These are phyloP conservation scores for Abelmoschus esculentus DNA, from an alignment of 345 rosid species.

Conservation along the genomic window DNA sequence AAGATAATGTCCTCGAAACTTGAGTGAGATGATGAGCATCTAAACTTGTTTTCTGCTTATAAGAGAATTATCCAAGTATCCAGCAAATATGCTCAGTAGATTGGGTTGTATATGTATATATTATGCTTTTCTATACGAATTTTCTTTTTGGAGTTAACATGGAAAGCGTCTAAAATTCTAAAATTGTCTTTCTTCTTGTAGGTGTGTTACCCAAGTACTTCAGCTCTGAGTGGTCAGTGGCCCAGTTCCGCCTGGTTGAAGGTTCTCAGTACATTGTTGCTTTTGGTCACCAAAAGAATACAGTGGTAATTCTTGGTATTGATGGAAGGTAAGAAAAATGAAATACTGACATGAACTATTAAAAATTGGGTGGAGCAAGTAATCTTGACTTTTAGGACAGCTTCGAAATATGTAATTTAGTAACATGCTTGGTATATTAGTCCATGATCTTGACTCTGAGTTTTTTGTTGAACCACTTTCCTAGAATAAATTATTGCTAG, in stretches of 20 bases:
- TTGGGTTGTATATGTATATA: neutral
- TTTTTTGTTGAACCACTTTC: too few species aligned
- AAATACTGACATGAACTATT: neutral
- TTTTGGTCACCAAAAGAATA: slow-evolving; percentile 86
- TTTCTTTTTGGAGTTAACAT: neutral
- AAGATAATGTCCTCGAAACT: neutral
- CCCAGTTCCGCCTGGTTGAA: slow-evolving; percentile 79
- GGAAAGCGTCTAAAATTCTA: neutral
- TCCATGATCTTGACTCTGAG: neutral
- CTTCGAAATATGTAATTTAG: neutral
- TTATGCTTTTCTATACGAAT: neutral
- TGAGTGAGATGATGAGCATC: neutral
- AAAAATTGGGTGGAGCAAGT: neutral
- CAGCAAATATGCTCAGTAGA: neutral
- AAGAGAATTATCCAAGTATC: neutral
- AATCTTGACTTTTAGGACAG: neutral
- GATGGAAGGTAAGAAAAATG: slow-evolving; percentile 71
- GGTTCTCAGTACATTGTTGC: slow-evolving; percentile 82
- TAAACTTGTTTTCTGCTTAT: neutral
- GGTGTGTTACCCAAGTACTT: slow-evolving; percentile 90
- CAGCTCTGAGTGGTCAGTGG: slow-evolving; percentile 97
- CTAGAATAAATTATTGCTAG: neutral
- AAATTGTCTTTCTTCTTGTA: slow-evolving; percentile 15
- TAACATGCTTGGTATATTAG: neutral
- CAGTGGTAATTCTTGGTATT: slow-evolving; percentile 79